Base-by-base conservation (phyloP, 768 basidiomycete genomes). In the Suillus alpinus region DNA sequence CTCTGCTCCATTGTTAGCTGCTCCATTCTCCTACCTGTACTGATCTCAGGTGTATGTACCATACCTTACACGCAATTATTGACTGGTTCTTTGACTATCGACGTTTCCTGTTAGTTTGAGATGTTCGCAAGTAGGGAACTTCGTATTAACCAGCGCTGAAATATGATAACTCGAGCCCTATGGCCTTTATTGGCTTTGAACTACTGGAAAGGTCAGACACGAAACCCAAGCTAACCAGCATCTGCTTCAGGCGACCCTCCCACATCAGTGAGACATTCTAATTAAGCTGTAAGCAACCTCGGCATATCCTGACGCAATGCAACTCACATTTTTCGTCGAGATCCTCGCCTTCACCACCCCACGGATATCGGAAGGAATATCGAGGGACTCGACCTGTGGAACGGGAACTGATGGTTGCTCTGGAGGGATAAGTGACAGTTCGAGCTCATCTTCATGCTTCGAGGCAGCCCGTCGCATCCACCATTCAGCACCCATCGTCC, bases 401-500 rank as follows among this genome's bases (percentile, higher is more conserved):
- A 36, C 31, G 2, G 52, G 47, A 23, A 37, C 56, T 64, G 60
- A 56, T 58, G 59, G 62, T 56, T 55, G 32, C 31, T 65, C 51
- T 26, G 56, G 12, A 16, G 53, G 26, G 46, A 55, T 37, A 1
- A 44, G 14, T 6, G 51, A 39, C 6, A 37, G 46, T 26, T 62
- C 49, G 43, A 23, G 20, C 51, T 56, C 18, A 43, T 57, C 14
- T 41, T 67, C 63, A 4, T 41, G 47, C 14, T 71, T 66, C 14
- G 61, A 59, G 36, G 57, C 56, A 8, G 69, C 62, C 26, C 86
- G 83, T 23, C 94, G 83, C 70, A 94, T 83, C 94, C 94, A 97
- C 93, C 94, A 97, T 72, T 98, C 95, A 1, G 91, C 89, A 3
- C 96, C 96, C 78, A 98, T 84, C 10, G 92, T 89, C 89, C 95